Conservation (phyloP, 228 moss, liverwort and hornwort genomes). For the Sphagnum fallax region DNA sequence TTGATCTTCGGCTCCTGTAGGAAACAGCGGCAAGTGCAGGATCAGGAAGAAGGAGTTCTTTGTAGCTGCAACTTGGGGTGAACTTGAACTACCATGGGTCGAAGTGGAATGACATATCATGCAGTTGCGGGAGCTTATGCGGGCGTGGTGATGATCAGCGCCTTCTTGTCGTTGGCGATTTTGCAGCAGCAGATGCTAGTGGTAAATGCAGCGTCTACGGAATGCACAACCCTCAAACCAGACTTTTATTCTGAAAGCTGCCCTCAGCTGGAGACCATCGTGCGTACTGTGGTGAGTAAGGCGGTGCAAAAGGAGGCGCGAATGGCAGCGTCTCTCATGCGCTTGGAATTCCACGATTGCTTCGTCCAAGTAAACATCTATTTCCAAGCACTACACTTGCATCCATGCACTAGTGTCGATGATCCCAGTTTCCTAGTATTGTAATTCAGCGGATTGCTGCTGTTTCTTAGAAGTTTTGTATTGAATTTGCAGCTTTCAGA, state of each 20-base stretch:
- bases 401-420: background rate
- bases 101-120: too few relatives aligned
- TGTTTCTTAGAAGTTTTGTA: background rate
- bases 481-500: background rate
- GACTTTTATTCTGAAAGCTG: background rate
- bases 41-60: too few relatives aligned
- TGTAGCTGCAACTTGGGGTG: too few relatives aligned
- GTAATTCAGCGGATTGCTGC: background rate
- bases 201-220: too few relatives aligned
- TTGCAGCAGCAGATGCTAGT: too few relatives aligned
- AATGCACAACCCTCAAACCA: too few relatives aligned
- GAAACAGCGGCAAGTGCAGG: too few relatives aligned
- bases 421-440: background rate
- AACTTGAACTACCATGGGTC: too few relatives aligned
- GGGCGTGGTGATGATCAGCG: too few relatives aligned
- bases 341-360: conserved; percentile 9
- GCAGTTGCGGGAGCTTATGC: too few relatives aligned
- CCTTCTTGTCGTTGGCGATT: too few relatives aligned
- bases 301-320: background rate
- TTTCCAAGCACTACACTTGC: background rate
- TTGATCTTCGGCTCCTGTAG: too few relatives aligned
- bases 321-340: background rate
- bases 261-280: background rate
- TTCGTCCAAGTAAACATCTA: conserved; percentile 1
- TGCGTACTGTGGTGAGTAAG: background rate